A percentile compares a stretch with the other conserved stretches of the same genome.
phyloP scores from a whole-genome alignment of 495 filamentous ascomycete species.

The Neurospora tetraspora region DNA sequence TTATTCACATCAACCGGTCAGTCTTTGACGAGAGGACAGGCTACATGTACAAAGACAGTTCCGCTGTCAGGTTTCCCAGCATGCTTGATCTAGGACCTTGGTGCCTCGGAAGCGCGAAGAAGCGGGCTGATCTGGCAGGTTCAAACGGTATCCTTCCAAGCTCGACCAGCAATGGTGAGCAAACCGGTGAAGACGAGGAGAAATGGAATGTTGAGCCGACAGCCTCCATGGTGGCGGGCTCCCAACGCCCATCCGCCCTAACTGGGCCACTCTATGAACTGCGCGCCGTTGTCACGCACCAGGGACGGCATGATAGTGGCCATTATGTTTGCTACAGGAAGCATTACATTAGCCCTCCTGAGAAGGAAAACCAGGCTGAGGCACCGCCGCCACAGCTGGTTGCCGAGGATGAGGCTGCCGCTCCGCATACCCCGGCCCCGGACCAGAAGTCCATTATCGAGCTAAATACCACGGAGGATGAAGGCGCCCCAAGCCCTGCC shows the following conservation, averaged over 20 bases:
- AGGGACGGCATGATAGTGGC: slow-evolving; percentile 84
- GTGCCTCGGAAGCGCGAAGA: slow-evolving; percentile 53
- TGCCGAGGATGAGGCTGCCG: background rate
- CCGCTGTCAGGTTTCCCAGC: slow-evolving; percentile 64
- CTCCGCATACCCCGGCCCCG: background rate
- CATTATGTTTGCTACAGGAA: slow-evolving; percentile 89
- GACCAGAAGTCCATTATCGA: background rate
- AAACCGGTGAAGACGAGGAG: slow-evolving; percentile 34
- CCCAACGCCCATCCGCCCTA: slow-evolving; percentile 26
- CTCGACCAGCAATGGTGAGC: slow-evolving; percentile 1
- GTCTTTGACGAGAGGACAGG: slow-evolving; percentile 77
- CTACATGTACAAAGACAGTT: slow-evolving; percentile 69
- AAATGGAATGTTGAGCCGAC: slow-evolving; percentile 57
- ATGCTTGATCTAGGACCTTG: slow-evolving; percentile 64
- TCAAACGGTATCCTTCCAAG: background rate
- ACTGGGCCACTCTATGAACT: slow-evolving; percentile 64
- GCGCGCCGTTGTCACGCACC: slow-evolving; percentile 78
- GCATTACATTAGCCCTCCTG: slow-evolving; percentile 23
- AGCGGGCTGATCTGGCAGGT: background rate
- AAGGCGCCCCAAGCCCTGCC: background rate
- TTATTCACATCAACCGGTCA: slow-evolving; percentile 84
- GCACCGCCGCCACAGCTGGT: slow-evolving; percentile 1
- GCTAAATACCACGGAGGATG: background rate
- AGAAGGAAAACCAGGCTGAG: background rate
- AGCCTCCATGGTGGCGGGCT: slow-evolving; percentile 55